phyloP scores from a whole-genome alignment of 768 basidiomycete species.

The Boletus sp. region DNA sequence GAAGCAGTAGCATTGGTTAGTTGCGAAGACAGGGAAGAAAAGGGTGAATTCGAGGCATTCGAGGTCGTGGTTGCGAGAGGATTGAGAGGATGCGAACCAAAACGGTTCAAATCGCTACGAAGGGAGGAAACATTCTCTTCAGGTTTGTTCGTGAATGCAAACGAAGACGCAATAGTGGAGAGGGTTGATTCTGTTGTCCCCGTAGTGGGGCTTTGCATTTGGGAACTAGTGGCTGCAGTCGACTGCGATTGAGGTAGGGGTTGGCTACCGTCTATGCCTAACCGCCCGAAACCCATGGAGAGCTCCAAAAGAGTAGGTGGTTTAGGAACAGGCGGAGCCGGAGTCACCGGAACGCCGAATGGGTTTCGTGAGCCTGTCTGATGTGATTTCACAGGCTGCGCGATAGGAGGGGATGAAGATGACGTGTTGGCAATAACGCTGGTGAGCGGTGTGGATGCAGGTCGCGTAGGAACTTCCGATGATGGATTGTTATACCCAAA shows the following conservation, averaged over 20 bases:
- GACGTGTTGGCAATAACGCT: slow-evolving; percentile 29
- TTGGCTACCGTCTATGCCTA: slow-evolving; percentile 27
- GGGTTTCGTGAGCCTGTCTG: slow-evolving; percentile 95
- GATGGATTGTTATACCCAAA: slow-evolving; percentile 3
- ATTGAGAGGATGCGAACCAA: slow-evolving; percentile 24
- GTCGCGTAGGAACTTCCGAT: slow-evolving; percentile 48
- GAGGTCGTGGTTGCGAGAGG: slow-evolving; percentile 40
- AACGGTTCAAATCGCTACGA: slow-evolving; percentile 6
- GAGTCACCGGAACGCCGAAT: slow-evolving; percentile 72
- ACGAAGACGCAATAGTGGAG: slow-evolving; percentile 72
- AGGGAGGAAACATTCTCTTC: slow-evolving; percentile 19
- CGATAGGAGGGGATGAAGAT: slow-evolving; percentile 41
- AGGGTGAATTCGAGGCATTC: slow-evolving; percentile 46
- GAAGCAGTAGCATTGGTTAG: slow-evolving; percentile 45
- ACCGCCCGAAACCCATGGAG: slow-evolving; percentile 46
- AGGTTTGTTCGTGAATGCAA: slow-evolving; percentile 44
- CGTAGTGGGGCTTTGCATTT: slow-evolving; percentile 26
- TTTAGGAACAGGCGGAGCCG: slow-evolving; percentile 67
- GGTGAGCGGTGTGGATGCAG: slow-evolving; percentile 72
- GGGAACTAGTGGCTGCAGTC: slow-evolving; percentile 30
- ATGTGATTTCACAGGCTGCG: slow-evolving; percentile 76
- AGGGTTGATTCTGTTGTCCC: slow-evolving; percentile 45
- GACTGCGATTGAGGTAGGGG: slow-evolving; percentile 28
- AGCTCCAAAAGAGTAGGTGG: slow-evolving; percentile 82
- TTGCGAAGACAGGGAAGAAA: slow-evolving; percentile 48